Evolutionary conservation across 208 protist genomes (phyloP).

Genomic region (Crithidia bombi): DNA sequence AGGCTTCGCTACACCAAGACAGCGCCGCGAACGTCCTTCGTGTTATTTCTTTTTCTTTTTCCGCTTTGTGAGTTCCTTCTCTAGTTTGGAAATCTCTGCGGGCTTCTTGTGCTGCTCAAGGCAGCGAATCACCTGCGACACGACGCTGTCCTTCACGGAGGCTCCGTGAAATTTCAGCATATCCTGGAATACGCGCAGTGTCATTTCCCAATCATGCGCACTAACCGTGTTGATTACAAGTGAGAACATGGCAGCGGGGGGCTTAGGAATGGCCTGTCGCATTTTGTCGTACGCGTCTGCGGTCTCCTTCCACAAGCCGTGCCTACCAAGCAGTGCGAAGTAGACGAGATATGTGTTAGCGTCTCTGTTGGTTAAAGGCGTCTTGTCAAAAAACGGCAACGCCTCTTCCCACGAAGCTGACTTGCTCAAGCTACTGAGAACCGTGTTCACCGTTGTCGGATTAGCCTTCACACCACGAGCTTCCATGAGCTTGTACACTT

Average conservation of each 20-base stretch:
- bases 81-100: conserved; percentile 71
- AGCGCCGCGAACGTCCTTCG: conserved; percentile 2
- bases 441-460: conserved; percentile 80
- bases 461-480: conserved; percentile 54
- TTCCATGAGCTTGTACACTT: conserved; percentile 57
- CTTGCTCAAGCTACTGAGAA: conserved; percentile 76
- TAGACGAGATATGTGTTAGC: conserved; percentile 79
- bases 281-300: conserved; percentile 59
- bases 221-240: conserved; percentile 63
- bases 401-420: conserved; percentile 58
- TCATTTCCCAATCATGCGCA: conserved; percentile 71
- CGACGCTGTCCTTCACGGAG: conserved; percentile 73
- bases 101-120: conserved; percentile 71
- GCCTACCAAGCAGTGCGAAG: conserved; percentile 77
- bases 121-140: conserved; percentile 75
- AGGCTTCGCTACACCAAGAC: no score
- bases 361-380: conserved; percentile 45
- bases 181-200: conserved; percentile 71
- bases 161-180: conserved; percentile 72
- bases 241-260: conserved; percentile 63
- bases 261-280: conserved; percentile 44
- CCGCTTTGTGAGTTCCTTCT: conserved; percentile 68
- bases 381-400: conserved; percentile 62
- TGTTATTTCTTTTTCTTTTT: conserved; percentile 60
- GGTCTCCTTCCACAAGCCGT: conserved; percentile 67